Evolutionary conservation across 2,329 filamentous ascomycete species (phyloP).

Genomic region (Lasiodiplodia sp.): DNA sequence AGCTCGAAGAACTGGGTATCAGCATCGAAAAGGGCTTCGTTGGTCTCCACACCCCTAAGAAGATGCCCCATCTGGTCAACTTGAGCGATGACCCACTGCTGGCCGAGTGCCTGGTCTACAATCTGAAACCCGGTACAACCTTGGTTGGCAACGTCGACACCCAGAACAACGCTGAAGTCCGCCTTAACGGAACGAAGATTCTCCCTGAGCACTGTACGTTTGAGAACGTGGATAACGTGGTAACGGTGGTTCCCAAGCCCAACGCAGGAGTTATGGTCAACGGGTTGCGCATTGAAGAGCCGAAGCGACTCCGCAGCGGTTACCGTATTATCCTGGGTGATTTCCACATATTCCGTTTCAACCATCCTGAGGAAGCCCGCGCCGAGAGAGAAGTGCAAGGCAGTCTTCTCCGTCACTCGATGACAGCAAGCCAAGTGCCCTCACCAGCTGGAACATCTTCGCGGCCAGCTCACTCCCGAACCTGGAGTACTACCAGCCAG

Average conservation of each 20-base stretch:
- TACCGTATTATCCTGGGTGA: slow-evolving; percentile 96
- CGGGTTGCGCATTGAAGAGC: slow-evolving; percentile 84
- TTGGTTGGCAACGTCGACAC: slow-evolving; percentile 94
- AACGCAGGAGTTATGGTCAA: slow-evolving; percentile 99
- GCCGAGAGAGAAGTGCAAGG: slow-evolving; percentile 83
- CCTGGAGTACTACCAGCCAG: slow-evolving; percentile 70
- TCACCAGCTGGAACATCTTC: slow-evolving; percentile 65
- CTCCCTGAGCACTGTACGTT: slow-evolving; percentile 92
- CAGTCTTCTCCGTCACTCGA: slow-evolving; percentile 84
- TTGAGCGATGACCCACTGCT: slow-evolving; percentile 82
- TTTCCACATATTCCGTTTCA: slow-evolving; percentile 99
- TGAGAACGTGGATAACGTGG: slow-evolving; percentile 89
- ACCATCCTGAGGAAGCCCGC: slow-evolving; percentile 93
- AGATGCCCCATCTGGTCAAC: slow-evolving; percentile 99
- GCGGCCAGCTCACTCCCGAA: slow-evolving; percentile 76
- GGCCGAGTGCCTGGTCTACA: slow-evolving; percentile 96
- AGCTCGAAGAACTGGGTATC: slow-evolving; percentile 94
- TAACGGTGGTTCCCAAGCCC: slow-evolving; percentile 88
- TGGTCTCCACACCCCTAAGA: slow-evolving; percentile 93
- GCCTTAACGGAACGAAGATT: slow-evolving; percentile 92
- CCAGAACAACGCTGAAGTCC: slow-evolving; percentile 83
- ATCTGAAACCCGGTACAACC: slow-evolving; percentile 93
- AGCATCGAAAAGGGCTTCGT: slow-evolving; percentile 99
- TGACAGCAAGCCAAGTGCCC: slow-evolving; percentile 69
- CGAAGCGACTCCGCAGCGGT: slow-evolving; percentile 85